These are phyloP conservation scores for Bombardia bombarda DNA, from an alignment of 495 filamentous ascomycete species.

Conservation along the genomic window DNA sequence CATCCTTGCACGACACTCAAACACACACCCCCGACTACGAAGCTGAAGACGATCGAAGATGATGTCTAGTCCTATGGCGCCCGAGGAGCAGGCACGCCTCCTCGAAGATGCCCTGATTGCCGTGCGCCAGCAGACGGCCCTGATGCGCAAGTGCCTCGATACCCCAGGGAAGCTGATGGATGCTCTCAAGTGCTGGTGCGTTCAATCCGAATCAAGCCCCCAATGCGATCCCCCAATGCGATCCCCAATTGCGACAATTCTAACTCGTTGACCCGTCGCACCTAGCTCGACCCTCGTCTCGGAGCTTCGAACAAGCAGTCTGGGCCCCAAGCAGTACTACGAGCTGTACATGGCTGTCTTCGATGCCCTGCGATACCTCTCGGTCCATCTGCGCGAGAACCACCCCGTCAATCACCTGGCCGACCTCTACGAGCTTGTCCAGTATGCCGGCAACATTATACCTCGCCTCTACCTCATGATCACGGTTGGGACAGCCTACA, in stretches of 20 bases:
- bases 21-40: neutral
- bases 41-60: conserved; percentile 3
- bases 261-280: neutral
- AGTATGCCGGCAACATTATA: conserved; percentile 98
- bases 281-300: conserved; percentile 91
- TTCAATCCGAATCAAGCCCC: too few relatives aligned
- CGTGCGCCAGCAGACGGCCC: conserved; percentile 87
- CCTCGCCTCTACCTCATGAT: conserved; percentile 97
- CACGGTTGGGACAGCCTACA: conserved; percentile 96
- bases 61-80: conserved; percentile 56
- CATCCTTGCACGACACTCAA: neutral
- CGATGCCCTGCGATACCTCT: conserved; percentile 93
- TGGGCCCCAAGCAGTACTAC: conserved; percentile 98
- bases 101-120: conserved; percentile 94
- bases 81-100: conserved; percentile 88
- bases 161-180: conserved; percentile 99
- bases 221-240: neutral
- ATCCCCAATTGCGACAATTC: neutral
- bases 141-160: conserved; percentile 97
- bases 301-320: conserved; percentile 88
- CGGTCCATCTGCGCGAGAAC: conserved; percentile 90
- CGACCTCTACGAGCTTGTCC: conserved; percentile 96
- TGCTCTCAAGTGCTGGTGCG: conserved; percentile 96
- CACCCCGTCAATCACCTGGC: conserved; percentile 97
- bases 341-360: conserved; percentile 99